Conservation (phyloP, 805 yeast species). For the Cyberlindnera mississippiensis region DNA sequence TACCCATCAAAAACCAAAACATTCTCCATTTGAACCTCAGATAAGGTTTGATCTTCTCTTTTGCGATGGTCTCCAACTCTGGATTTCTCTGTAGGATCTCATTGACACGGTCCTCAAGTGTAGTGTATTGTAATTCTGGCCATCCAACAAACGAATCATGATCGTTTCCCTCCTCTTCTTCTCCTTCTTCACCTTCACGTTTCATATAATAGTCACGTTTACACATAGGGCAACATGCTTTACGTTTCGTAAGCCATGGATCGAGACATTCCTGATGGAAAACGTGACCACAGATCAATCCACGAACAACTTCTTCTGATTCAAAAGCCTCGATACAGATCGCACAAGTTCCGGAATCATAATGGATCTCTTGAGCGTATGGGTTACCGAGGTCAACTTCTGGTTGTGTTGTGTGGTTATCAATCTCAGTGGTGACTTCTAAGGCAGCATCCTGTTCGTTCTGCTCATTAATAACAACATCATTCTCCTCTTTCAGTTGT, state of each 20-base stretch:
- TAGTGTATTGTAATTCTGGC: conserved; percentile 35
- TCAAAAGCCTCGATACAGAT: conserved; percentile 69
- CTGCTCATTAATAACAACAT: conserved; percentile 14
- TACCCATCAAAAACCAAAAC: conserved; percentile 58
- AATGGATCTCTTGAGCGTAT: conserved; percentile 35
- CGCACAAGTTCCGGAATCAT: conserved; percentile 69
- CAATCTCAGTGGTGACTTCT: background rate
- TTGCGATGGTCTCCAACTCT: conserved; percentile 44
- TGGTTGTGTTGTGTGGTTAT: background rate
- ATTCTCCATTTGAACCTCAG: conserved; percentile 30
- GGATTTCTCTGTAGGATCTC: conserved; percentile 39
- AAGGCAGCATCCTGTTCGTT: conserved; percentile 1
- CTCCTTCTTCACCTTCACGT: conserved; percentile 18
- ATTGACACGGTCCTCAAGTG: conserved; percentile 39
- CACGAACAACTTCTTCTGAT: conserved; percentile 61
- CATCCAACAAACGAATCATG: conserved; percentile 17
- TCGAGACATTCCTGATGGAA: conserved; percentile 77
- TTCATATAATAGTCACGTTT: conserved; percentile 56
- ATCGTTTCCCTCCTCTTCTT: conserved; percentile 29
- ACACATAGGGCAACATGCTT: conserved; percentile 84
- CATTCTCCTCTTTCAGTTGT: conserved; percentile 34
- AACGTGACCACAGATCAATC: conserved; percentile 77
- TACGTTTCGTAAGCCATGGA: conserved; percentile 73
- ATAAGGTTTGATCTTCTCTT: conserved; percentile 33
- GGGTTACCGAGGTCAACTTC: conserved; percentile 24